Evolutionary conservation across 495 filamentous ascomycete genomes (phyloP).

Genomic region (Xylaria grammica): DNA sequence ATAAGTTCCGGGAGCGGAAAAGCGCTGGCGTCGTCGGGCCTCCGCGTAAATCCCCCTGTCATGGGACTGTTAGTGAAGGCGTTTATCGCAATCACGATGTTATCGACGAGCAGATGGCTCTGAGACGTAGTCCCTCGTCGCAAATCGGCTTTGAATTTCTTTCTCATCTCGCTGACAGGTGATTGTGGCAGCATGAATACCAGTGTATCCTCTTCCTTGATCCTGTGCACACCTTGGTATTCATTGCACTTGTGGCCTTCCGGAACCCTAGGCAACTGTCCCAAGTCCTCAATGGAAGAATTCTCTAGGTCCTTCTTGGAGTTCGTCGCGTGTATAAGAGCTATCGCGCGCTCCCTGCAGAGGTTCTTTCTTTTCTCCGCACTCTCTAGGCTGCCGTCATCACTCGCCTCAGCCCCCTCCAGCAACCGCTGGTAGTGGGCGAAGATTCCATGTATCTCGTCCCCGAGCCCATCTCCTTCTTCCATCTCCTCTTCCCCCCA

Average conservation of each 20-base stretch:
- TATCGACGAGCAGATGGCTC: no score
- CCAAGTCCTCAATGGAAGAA: not conserved
- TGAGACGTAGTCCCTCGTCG: no score
- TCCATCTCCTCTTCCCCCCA: not conserved
- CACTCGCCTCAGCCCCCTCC: not conserved
- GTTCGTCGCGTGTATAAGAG: not conserved
- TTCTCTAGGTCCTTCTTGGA: not conserved
- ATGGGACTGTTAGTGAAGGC: no score
- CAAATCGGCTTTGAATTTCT: no score
- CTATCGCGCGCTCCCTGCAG: not conserved
- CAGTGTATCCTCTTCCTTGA: not conserved
- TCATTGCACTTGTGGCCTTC: not conserved
- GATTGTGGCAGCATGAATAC: not conserved
- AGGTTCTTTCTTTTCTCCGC: not conserved
- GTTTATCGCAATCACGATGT: no score
- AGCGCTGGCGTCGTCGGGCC: no score
- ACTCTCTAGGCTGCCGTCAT: slow-evolving; percentile 11
- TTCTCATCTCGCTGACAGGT: no score
- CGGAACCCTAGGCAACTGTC: not conserved
- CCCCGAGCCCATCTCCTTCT: not conserved
- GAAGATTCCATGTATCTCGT: not conserved
- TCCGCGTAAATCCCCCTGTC: no score
- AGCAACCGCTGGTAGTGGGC: not conserved
- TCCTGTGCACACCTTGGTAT: not conserved
- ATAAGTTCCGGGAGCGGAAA: no score